Evolutionary conservation across 345 rosid species (phyloP), one percentile per base, ranked within the genome.

Genomic region (Firmiana major): DNA sequence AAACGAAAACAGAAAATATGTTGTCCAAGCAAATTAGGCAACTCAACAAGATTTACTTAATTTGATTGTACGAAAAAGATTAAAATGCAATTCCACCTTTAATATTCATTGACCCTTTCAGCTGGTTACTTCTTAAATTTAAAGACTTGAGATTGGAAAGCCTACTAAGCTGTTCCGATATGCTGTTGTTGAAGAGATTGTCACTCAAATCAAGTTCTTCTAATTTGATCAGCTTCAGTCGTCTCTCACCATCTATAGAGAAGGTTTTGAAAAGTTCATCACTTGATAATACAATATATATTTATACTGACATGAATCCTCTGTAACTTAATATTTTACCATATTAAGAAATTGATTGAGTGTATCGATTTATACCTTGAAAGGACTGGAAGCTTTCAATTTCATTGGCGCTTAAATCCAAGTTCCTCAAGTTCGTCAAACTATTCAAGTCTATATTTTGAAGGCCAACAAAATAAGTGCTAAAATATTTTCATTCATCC

Each of bases 131-230:
- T 0, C n/a, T 0, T 34, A 83, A 2, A 42, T 31, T 0, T 9
- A 77, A 49, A 3, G 4, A 4, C 26, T n/a, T 76, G 2, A 83
- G 26, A 7, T 71, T 72, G 2, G 79, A 46, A 13, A 80, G 66
- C 1, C 19, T 40, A 7, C 12, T 6, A 4, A 83, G 19, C 36
- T 38, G 75, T 7, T 75, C 12, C n/a, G 79, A 46, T 1, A 79
- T 43, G 31, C 17, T 65, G 16, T 22, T 48, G 7, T 57, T 49
- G 43, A 75, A 58, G 2, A 0, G 16, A 68, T 83, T 80, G 0
- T 1, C 0, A 3, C 75, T 13, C 24, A 80, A 65, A 59, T 48
- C 38, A 26, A 83, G 74, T 5, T 0, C 0, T 26, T 75, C 65
- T 49, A 80, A 31, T 2, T 75, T 36, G 0, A 0, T 36, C 8